A percentile compares a stretch with the other conserved stretches of the same genome.
These are phyloP conservation scores for Rostrohypoxylon terebratum DNA, from an alignment of 495 filamentous ascomycete genomes.

Conservation along the genomic window DNA sequence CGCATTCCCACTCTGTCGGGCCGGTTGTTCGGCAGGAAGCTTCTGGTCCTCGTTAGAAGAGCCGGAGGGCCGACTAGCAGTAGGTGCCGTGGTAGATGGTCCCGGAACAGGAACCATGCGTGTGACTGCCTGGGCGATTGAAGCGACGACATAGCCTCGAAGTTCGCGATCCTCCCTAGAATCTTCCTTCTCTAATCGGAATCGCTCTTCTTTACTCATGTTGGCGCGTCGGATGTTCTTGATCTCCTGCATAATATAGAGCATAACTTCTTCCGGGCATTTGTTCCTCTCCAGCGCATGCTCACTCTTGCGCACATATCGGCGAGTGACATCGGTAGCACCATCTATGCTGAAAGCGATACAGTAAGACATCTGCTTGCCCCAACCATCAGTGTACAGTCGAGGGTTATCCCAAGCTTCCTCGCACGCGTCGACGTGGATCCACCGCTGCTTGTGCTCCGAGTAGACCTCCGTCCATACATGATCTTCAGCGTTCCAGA, in stretches of 20 bases:
- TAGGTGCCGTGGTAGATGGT: conserved; percentile 35
- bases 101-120: conserved; percentile 60
- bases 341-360: conserved; percentile 97
- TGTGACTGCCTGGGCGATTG: conserved; percentile 71
- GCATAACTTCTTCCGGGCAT: conserved; percentile 86
- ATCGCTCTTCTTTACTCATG: conserved; percentile 81
- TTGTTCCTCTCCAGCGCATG: conserved; percentile 77
- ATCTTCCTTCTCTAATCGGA: conserved; percentile 89
- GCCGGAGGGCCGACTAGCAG: conserved; percentile 33
- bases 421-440: conserved; percentile 97
- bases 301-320: conserved; percentile 87
- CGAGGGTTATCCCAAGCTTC: conserved; percentile 95
- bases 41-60: conserved; percentile 59
- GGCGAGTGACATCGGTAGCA: conserved; percentile 92
- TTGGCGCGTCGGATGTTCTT: conserved; percentile 81
- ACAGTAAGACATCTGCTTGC: conserved; percentile 94
- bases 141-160: conserved; percentile 75
- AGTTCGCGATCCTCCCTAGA: conserved; percentile 87
- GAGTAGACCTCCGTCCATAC: conserved; percentile 99
- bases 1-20: conserved; percentile 69
- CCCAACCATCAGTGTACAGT: conserved; percentile 94
- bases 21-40: conserved; percentile 64
- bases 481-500: conserved; percentile 98
- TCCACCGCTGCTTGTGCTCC: conserved; percentile 90
- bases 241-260: conserved; percentile 92